A percentile compares a stretch with the other conserved stretches of the same genome.
Conservation (phyloP, 2,329 filamentous ascomycete species). For the Orbilia blumenaviensis region DNA sequence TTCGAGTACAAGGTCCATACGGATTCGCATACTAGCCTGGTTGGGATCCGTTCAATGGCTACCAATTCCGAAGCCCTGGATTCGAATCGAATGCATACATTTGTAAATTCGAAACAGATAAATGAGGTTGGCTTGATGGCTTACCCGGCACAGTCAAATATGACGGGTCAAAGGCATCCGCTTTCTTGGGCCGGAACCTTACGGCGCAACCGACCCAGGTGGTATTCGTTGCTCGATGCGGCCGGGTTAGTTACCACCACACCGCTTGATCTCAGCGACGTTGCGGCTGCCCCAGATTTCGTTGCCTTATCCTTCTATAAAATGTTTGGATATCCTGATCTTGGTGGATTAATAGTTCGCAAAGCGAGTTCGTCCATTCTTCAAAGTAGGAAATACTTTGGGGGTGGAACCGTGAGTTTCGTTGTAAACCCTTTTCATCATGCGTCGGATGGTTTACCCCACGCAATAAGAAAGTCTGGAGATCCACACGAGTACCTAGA, state of each 20-base stretch:
- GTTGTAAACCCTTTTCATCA: conserved; percentile 69
- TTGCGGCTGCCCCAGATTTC: conserved; percentile 77
- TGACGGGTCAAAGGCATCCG: conserved; percentile 82
- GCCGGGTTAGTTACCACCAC: conserved; percentile 82
- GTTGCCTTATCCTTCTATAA: conserved; percentile 91
- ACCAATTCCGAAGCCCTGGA: conserved; percentile 72
- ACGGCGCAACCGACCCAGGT: conserved; percentile 59
- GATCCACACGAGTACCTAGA: conserved; percentile 83
- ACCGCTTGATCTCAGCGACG: conserved; percentile 74
- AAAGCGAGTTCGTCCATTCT: conserved; percentile 58
- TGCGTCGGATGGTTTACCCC: conserved; percentile 77
- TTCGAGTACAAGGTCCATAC: conserved; percentile 72
- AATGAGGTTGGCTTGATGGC: conserved; percentile 70
- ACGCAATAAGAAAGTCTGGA: conserved; percentile 73
- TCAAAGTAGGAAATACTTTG: conserved; percentile 77
- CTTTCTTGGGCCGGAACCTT: conserved; percentile 71
- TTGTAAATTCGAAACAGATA: conserved; percentile 66
- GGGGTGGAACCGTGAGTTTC: conserved; percentile 92
- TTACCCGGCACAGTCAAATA: conserved; percentile 91
- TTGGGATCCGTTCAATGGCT: conserved; percentile 78
- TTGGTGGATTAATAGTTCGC: conserved; percentile 84
- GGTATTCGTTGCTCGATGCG: conserved; percentile 81
- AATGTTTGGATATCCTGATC: conserved; percentile 95
- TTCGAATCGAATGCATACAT: conserved; percentile 71
- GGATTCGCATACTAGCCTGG: conserved; percentile 71